A percentile compares a stretch with the other conserved stretches of the same genome.
phyloP scores from a whole-genome alignment of 306 rosid species.

The Acacia melanoxylon region DNA sequence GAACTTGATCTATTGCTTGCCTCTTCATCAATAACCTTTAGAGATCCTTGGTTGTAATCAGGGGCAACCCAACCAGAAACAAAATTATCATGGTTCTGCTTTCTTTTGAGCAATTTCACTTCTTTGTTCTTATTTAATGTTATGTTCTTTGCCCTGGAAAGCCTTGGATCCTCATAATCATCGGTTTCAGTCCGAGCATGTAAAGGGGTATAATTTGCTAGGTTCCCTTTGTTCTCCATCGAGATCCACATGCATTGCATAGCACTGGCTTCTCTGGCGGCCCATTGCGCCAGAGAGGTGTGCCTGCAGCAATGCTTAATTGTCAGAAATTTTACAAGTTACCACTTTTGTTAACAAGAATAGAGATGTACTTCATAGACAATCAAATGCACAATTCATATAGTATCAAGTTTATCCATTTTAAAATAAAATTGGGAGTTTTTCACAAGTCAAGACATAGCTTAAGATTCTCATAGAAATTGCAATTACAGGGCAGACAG shows the following conservation, averaged over 20 bases:
- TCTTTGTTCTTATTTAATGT: conserved; percentile 77
- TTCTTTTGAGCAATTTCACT: conserved; percentile 74
- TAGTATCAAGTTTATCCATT: conserved; percentile 4
- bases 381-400: conserved; percentile 13
- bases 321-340: conserved; percentile 39
- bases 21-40: conserved; percentile 73
- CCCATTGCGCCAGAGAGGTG: conserved; percentile 99
- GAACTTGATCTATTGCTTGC: conserved; percentile 93
- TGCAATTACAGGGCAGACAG: neutral
- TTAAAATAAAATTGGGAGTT: neutral
- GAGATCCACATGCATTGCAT: conserved; percentile 99
- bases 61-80: conserved; percentile 48
- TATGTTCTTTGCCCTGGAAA: conserved; percentile 69
- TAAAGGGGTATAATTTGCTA: conserved; percentile 92
- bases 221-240: conserved; percentile 99
- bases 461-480: neutral
- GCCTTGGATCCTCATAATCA: conserved; percentile 71
- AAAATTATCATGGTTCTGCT: conserved; percentile 56
- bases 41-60: conserved; percentile 65
- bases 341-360: conserved; percentile 25
- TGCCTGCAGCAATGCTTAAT: conserved; percentile 64
- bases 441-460: neutral
- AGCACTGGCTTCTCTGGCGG: conserved; percentile 97
- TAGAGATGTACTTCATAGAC: conserved; percentile 15
- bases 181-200: conserved; percentile 83